These are phyloP conservation scores for Calonectria montana DNA, from an alignment of 2,329 filamentous ascomycete species.

Conservation along the genomic window DNA sequence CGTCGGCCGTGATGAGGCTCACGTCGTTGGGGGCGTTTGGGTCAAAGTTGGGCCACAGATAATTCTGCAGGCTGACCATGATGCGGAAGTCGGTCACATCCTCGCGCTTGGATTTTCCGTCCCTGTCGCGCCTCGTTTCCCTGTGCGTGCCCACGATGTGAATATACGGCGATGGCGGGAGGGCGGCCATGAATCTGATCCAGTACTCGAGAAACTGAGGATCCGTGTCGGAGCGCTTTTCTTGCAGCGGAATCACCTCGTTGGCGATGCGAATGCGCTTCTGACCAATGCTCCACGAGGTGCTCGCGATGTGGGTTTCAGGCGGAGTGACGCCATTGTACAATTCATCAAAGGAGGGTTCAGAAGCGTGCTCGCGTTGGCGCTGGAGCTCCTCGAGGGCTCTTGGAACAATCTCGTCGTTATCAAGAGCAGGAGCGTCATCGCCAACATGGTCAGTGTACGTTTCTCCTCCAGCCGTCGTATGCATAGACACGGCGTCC, in stretches of 20 bases:
- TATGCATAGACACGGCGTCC: slow-evolving; percentile 35
- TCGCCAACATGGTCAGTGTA: slow-evolving; percentile 21
- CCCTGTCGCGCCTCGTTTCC: slow-evolving; percentile 27
- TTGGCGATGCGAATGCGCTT: slow-evolving; percentile 32
- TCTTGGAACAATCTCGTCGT: not conserved
- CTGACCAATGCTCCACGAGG: slow-evolving; percentile 24
- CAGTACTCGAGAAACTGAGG: slow-evolving; percentile 26
- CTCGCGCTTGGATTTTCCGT: slow-evolving; percentile 29
- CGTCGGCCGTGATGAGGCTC: slow-evolving; percentile 27
- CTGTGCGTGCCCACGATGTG: slow-evolving; percentile 30
- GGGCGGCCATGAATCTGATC: slow-evolving; percentile 23
- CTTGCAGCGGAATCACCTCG: slow-evolving; percentile 28
- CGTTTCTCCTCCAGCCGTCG: slow-evolving; percentile 23
- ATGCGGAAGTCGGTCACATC: slow-evolving; percentile 33
- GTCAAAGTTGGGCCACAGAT: slow-evolving; percentile 36
- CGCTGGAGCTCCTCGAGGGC: not conserved
- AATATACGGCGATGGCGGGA: slow-evolving; percentile 35
- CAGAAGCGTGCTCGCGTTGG: not conserved
- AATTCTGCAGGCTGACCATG: slow-evolving; percentile 35
- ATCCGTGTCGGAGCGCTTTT: slow-evolving; percentile 29
- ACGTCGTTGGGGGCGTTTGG: not conserved
- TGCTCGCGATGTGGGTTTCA: slow-evolving; percentile 20
- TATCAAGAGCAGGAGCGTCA: not conserved
- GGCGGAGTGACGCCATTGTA: slow-evolving; percentile 9
- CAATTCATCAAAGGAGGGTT: not conserved